Evolutionary conservation across 192 early-diverging fungal species (phyloP).

Genomic region (Geranomyces variabilis): DNA sequence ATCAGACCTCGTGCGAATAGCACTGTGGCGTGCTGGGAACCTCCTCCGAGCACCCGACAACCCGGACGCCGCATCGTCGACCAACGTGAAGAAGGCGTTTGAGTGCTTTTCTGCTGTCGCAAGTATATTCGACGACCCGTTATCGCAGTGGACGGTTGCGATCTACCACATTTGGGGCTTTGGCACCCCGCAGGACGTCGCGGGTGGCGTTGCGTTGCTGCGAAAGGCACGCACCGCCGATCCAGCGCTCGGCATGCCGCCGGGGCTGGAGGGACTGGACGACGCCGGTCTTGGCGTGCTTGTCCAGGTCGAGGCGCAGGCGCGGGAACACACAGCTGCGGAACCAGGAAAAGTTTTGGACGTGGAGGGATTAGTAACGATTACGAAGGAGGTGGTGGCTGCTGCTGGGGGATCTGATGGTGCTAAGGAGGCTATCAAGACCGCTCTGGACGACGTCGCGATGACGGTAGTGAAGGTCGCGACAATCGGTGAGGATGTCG

Average conservation of each 20-base stretch:
- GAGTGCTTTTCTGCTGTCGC: conserved; percentile 4
- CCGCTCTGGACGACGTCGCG: conserved; percentile 9
- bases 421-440: conserved; percentile 1
- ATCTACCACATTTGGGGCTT: conserved; percentile 50
- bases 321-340: conserved; percentile 7
- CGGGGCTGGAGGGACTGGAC: conserved; percentile 37
- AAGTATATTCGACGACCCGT: conserved; percentile 31
- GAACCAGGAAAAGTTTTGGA: conserved; percentile 37
- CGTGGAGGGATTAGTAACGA: conserved; percentile 27
- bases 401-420: conserved; percentile 6
- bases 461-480: conserved; percentile 10
- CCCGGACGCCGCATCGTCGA: neutral
- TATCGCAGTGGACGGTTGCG: conserved; percentile 43
- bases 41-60: conserved; percentile 3
- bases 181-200: conserved; percentile 42
- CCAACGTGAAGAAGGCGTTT: neutral
- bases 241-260: conserved; percentile 34
- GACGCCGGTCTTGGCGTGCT: conserved; percentile 28
- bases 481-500: neutral
- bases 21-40: conserved; percentile 22
- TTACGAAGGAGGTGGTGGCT: neutral
- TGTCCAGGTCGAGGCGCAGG: conserved; percentile 34
- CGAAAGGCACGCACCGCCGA: conserved; percentile 31
- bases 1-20: neutral
- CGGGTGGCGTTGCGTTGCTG: conserved; percentile 36